Conservation (phyloP, 2,329 filamentous ascomycete species). For the Penicillium palitans region DNA sequence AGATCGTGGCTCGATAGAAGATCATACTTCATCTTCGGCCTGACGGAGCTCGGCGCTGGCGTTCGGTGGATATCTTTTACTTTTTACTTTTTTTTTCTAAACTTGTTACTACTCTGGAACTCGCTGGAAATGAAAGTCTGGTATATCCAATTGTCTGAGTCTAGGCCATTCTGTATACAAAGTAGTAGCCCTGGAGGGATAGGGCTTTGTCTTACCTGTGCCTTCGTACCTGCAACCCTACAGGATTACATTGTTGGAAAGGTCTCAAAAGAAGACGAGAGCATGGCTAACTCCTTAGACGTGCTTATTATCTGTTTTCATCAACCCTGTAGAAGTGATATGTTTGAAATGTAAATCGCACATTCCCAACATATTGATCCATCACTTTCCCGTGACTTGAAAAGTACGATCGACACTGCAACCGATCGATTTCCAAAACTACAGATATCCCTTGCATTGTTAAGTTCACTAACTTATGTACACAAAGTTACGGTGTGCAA, state of each 20-base stretch:
- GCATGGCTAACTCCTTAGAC: neutral
- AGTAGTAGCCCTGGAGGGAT: neutral
- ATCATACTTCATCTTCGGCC: neutral
- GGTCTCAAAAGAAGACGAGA: neutral
- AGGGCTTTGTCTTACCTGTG: neutral
- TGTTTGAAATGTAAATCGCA: constrained; percentile 11
- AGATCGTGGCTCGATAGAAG: constrained; percentile 62
- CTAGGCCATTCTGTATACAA: neutral
- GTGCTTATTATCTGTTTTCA: neutral
- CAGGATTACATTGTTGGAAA: neutral
- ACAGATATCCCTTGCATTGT: constrained; percentile 17
- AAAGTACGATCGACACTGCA: neutral
- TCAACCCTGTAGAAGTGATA: neutral
- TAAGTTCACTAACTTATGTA: neutral
- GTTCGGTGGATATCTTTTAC: constrained; percentile 1
- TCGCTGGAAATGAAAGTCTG: neutral
- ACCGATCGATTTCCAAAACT: neutral
- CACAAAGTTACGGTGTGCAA: neutral
- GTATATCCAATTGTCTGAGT: neutral
- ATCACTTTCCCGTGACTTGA: constrained; percentile 11
- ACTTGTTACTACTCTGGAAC: neutral
- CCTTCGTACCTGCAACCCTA: neutral
- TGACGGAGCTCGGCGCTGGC: constrained; percentile 1
- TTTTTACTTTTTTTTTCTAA: neutral
- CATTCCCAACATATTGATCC: constrained; percentile 9